Base-by-base conservation (phyloP, 257 asterid species). In the Avicennia marina region DNA sequence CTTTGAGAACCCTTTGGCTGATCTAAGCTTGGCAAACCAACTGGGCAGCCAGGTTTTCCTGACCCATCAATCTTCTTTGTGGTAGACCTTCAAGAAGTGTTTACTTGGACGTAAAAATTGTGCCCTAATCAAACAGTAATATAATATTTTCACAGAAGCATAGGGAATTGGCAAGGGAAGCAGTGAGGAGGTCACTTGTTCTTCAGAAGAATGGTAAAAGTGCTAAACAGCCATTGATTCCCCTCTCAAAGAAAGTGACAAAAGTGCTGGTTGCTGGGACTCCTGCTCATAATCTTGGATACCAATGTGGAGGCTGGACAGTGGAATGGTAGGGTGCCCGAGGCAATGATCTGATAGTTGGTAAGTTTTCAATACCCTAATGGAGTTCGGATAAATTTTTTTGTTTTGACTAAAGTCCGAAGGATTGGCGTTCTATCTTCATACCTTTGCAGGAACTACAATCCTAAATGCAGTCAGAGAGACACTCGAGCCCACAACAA, bases 221-320 rank as follows among this genome's bases (percentile, higher is more conserved):
- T 11, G 44, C 67, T 3, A 36, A 20, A 31, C 53, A 53, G 38
- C 95, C 84, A 33, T 52, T 90, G 73, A 86, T 90, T 64, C 96
- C 98, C 22, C 98, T 90, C 58, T 70, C 88, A 8, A 90, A 90
- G 76, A 84, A 84, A 64, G 72, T 70, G 0, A 47, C 83, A 11
- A 84, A 80, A 39, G 80, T 90, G 19, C 81, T 87, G n/a, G 94
- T 90, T 36, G 87, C 95, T 0, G 98, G 95, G 67, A 77, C 70
- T 56, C 98, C 87, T 69, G 96, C 98, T 0, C 75, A 90, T 64
- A 87, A 90, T 70, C 71, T 90, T 64, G 98, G 98, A 0, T 73
- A 78, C 78, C 96, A 90, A 61, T 87, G 98, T 61, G 95, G 98
- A 13, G 98, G 96, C 4, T 90, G 96, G 97, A 86, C 97, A n/a